Conservation (phyloP, 1,284 basidiomycete species). For the Cutaneotrichosporon cavernicola region DNA sequence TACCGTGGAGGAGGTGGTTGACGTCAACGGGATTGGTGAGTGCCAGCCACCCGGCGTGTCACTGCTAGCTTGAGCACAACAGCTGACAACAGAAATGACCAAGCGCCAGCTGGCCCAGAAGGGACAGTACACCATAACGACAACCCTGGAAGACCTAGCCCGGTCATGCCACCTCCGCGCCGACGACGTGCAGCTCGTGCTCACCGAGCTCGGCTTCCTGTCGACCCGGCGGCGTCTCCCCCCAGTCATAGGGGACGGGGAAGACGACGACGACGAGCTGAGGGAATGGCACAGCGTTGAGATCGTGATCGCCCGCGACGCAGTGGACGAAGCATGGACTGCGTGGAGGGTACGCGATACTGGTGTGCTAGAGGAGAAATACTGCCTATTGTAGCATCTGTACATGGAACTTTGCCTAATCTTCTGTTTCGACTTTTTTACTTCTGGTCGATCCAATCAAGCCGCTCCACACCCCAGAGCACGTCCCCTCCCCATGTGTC, state of each 20-base stretch:
- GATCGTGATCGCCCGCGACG: slow-evolving; percentile 64
- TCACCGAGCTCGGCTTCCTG: slow-evolving; percentile 82
- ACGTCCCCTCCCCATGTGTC: background rate
- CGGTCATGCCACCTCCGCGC: slow-evolving; percentile 74
- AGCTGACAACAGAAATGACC: slow-evolving; percentile 16
- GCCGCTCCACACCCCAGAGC: background rate
- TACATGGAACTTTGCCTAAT: background rate
- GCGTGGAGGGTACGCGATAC: slow-evolving; percentile 44
- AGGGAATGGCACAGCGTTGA: slow-evolving; percentile 43
- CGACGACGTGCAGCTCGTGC: slow-evolving; percentile 83
- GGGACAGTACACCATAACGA: slow-evolving; percentile 57
- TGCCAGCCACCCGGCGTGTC: background rate
- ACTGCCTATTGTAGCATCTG: slow-evolving; percentile 13
- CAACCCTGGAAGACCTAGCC: slow-evolving; percentile 70
- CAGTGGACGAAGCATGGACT: slow-evolving; percentile 60
- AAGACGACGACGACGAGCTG: slow-evolving; percentile 33
- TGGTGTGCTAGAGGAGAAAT: slow-evolving; percentile 44
- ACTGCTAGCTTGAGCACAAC: background rate
- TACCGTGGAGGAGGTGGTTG: slow-evolving; percentile 17
- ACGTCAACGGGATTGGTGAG: slow-evolving; percentile 31
- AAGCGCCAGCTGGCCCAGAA: slow-evolving; percentile 11
- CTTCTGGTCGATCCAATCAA: background rate
- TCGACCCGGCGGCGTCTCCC: slow-evolving; percentile 45
- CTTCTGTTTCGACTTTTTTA: too few relatives aligned
- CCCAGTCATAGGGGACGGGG: slow-evolving; percentile 24